phyloP scores from a whole-genome alignment of 176 grass and related monocot species.

The Thalia dealbata region DNA sequence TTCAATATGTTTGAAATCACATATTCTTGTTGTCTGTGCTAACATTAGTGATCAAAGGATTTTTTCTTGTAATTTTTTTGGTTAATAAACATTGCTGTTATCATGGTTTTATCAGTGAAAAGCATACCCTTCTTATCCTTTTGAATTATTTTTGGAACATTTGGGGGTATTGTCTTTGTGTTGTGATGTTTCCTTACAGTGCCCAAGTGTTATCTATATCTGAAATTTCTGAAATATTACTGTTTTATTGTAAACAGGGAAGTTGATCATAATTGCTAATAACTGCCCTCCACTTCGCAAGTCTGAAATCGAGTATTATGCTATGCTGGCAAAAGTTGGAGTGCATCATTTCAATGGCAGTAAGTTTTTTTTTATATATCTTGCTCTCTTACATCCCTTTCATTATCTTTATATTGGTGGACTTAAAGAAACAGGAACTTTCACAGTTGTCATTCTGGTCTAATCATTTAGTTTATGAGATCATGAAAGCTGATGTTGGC shows the following conservation, averaged over 20 bases:
- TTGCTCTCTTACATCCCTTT: neutral
- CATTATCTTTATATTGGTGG: neutral
- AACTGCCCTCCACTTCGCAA: conserved; percentile 88
- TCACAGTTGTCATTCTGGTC: neutral
- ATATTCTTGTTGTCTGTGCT: neutral
- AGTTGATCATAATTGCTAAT: conserved; percentile 83
- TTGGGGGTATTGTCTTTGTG: neutral
- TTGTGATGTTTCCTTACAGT: neutral
- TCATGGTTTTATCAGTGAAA: neutral
- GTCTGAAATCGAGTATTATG: conserved; percentile 98
- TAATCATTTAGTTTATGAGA: conserved; percentile 3
- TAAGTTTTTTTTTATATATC: conserved; percentile 31
- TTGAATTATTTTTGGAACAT: neutral
- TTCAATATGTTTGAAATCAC: neutral
- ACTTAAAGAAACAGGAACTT: neutral
- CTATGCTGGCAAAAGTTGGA: conserved; percentile 82
- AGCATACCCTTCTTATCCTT: neutral
- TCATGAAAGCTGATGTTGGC: neutral
- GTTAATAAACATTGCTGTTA: neutral
- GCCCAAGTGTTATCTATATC: neutral
- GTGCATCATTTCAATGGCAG: conserved; percentile 92
- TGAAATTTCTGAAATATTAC: neutral
- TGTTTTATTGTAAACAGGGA: conserved; percentile 28
- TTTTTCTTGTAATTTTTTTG: neutral
- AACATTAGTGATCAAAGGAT: neutral